These are phyloP conservation scores for Ophiocytium majus DNA, from an alignment of 352 stramenopile genomes.

Conservation along the genomic window DNA sequence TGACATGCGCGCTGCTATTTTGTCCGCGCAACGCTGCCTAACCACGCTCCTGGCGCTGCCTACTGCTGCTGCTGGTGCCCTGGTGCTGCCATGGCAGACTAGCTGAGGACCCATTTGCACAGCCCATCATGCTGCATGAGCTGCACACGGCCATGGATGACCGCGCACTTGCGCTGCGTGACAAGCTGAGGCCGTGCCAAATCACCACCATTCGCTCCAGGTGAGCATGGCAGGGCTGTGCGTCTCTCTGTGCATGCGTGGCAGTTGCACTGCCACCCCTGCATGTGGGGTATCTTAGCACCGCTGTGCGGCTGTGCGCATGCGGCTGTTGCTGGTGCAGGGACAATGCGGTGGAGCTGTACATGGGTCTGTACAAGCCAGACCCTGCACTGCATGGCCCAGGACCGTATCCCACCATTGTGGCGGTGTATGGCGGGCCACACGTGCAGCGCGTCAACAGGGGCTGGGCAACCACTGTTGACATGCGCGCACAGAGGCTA, in stretches of 20 bases:
- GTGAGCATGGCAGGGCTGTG: slow-evolving; percentile 68
- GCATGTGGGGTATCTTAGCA: no score
- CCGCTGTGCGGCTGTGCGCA: no score
- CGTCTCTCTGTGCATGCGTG: no score
- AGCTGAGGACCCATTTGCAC: slow-evolving; percentile 16
- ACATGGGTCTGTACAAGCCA: slow-evolving; percentile 82
- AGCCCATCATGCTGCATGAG: slow-evolving; percentile 27
- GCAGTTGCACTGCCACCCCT: no score
- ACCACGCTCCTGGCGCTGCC: no score
- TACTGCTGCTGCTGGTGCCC: no score
- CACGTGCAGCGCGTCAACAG: slow-evolving; percentile 78
- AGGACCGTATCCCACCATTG: slow-evolving; percentile 88
- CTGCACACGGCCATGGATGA: slow-evolving; percentile 56
- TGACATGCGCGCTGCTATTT: no score
- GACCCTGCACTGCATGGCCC: slow-evolving; percentile 74
- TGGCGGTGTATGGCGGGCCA: slow-evolving; percentile 91
- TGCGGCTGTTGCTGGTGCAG: no score
- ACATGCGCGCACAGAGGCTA: slow-evolving; percentile 57
- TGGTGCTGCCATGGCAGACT: background rate
- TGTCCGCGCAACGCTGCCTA: no score
- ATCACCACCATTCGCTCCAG: slow-evolving; percentile 32
- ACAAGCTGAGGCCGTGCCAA: slow-evolving; percentile 44
- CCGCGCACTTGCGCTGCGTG: slow-evolving; percentile 33
- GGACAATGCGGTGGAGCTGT: slow-evolving; percentile 47
- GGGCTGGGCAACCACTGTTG: slow-evolving; percentile 50